A percentile compares a stretch with the other conserved stretches of the same genome.
Evolutionary conservation across 2,329 filamentous ascomycete species (phyloP).

Genomic region (Didymellaceae sp.): DNA sequence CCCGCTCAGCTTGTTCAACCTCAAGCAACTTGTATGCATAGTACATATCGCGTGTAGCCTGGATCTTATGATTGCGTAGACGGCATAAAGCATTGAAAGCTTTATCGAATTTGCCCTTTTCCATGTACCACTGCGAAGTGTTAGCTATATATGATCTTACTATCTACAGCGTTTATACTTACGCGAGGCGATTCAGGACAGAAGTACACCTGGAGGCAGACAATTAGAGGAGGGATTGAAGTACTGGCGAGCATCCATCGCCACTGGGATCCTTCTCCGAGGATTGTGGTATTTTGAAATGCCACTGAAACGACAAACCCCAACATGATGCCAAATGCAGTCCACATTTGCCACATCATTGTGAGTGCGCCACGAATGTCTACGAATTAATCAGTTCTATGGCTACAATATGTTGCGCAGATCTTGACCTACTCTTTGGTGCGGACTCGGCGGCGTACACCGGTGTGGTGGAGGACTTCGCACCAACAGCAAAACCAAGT

Average conservation of each 20-base stretch:
- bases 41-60: constrained; percentile 64
- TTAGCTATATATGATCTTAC: neutral
- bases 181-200: constrained; percentile 30
- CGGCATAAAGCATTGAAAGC: constrained; percentile 52
- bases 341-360: constrained; percentile 58
- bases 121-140: constrained; percentile 33
- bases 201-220: constrained; percentile 41
- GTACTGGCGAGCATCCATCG: constrained; percentile 44
- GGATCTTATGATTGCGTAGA: constrained; percentile 60
- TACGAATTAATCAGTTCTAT: neutral
- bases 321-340: constrained; percentile 43
- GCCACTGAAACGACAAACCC: constrained; percentile 42
- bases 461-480: constrained; percentile 51
- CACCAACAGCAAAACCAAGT: constrained; percentile 44
- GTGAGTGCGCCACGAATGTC: neutral
- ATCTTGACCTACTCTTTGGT: constrained; percentile 44
- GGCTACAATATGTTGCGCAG: neutral
- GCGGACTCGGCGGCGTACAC: constrained; percentile 58
- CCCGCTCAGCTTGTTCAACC: constrained; percentile 46
- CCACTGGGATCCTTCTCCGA: constrained; percentile 38
- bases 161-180: neutral
- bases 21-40: constrained; percentile 52
- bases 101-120: constrained; percentile 44
- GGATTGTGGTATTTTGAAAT: constrained; percentile 35
- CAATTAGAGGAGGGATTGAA: constrained; percentile 38